Evolutionary conservation across 176 grass and related monocot genomes (phyloP), one percentile per base, ranked within the genome.

Genomic region (Eleusine indica): DNA sequence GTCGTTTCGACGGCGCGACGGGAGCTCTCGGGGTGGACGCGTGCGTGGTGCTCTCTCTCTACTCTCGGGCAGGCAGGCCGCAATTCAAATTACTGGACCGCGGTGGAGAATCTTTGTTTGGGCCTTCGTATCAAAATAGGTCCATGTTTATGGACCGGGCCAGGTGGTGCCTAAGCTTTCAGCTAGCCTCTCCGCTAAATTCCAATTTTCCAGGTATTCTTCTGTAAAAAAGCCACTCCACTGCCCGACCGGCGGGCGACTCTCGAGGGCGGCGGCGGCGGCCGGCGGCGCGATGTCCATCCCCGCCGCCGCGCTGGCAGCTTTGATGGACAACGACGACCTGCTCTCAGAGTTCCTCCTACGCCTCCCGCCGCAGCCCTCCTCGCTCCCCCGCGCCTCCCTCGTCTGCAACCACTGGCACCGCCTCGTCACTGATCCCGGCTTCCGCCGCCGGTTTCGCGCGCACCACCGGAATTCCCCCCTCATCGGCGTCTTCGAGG

Each of bases 341-440:
- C 17, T 74, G 16, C 72, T 74, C 49, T 19, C 15, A 1, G 72
- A 74, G 72, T 38, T 74, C 72, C 48, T 74, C 1, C 48, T 74
- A 29, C 48, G 16, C 48, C 73, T 75, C 10, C 72, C 8, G 49
- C 51, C 51, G 51, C 51, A 9, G 29, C 73, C 49, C 18, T 54
- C 72, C 29, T 32, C 51, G 16, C 68, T 47, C 68, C 68, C 68
- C 73, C 52, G 52, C 74, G 53, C 74, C 53, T 54, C 74, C 35
- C 74, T 76, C 53, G 53, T 76, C 53, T 76, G 74, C 74, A 76
- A 76, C 53, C 74, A 18, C 53, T 76, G 53, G 74, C 2, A 8
- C 53, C 19, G 74, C 53, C 35, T 76, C 74, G 35, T 76, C 37
- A 46, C 68, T 4, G 73, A 38, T 4, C 73, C 73, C 51, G 17